These are phyloP conservation scores for Byssochlamys sp. DNA, from an alignment of 2,329 filamentous ascomycete genomes.

Conservation along the genomic window DNA sequence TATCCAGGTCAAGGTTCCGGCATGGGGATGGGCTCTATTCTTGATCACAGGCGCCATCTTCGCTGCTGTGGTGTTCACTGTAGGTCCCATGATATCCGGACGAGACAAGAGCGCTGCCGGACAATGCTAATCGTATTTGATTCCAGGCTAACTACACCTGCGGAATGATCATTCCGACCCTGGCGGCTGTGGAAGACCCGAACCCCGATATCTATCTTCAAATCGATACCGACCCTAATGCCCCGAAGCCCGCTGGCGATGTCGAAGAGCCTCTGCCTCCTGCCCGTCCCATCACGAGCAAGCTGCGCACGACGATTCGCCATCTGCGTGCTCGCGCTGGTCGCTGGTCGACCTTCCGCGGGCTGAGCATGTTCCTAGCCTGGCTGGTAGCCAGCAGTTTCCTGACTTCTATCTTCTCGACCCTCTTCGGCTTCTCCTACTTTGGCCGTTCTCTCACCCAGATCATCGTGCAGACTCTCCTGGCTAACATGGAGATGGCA, in stretches of 20 bases:
- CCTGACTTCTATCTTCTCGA: conserved; percentile 39
- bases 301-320: conserved; percentile 47
- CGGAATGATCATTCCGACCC: conserved; percentile 49
- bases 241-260: conserved; percentile 21
- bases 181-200: conserved; percentile 56
- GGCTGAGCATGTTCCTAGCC: conserved; percentile 45
- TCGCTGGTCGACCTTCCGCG: conserved; percentile 59
- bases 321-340: conserved; percentile 58
- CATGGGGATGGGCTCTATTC: conserved; percentile 19
- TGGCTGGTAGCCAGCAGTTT: conserved; percentile 38
- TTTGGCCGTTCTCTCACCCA: conserved; percentile 42
- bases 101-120: neutral
- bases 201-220: conserved; percentile 44
- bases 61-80: conserved; percentile 14
- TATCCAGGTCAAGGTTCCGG: conserved; percentile 15
- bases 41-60: conserved; percentile 18
- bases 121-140: neutral
- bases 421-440: conserved; percentile 27
- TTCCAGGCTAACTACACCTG: conserved; percentile 48
- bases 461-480: conserved; percentile 50
- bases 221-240: conserved; percentile 34
- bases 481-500: conserved; percentile 60
- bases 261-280: conserved; percentile 38
- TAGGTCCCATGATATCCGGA: conserved; percentile 12
- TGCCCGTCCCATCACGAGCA: conserved; percentile 52